Percentiles rank a stretch among this genome's conserved stretches.
Conservation (phyloP, 2,329 filamentous ascomycete genomes). For the Botrytis sinoallii region DNA sequence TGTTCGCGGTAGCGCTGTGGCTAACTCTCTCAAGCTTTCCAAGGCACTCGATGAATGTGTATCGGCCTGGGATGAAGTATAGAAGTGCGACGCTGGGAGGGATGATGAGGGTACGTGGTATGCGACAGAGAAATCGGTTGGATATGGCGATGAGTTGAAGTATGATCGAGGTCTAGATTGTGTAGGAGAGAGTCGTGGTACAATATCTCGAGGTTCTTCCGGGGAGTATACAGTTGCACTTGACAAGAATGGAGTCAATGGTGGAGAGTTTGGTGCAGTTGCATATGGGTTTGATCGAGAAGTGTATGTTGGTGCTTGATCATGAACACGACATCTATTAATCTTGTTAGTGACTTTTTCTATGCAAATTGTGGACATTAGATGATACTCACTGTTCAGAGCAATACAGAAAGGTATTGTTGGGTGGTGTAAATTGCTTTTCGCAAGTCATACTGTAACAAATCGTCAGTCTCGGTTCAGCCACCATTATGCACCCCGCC, state of each 20-base stretch:
- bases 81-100: slow-evolving; percentile 37
- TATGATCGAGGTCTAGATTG: slow-evolving; percentile 56
- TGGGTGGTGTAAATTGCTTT: slow-evolving; percentile 60
- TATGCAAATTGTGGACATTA: too few species aligned
- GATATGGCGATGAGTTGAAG: slow-evolving; percentile 45
- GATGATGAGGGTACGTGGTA: slow-evolving; percentile 40
- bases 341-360: slow-evolving; percentile 5
- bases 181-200: slow-evolving; percentile 61
- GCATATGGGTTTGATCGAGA: slow-evolving; percentile 27
- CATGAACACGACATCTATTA: slow-evolving; percentile 33
- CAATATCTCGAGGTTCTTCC: slow-evolving; percentile 57
- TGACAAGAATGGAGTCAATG: slow-evolving; percentile 37
- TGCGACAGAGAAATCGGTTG: slow-evolving; percentile 23
- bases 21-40: slow-evolving; percentile 32
- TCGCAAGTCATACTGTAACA: slow-evolving; percentile 60
- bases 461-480: slow-evolving; percentile 28
- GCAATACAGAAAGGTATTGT: slow-evolving; percentile 59
- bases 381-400: slow-evolving; percentile 55
- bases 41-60: slow-evolving; percentile 31
- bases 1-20: slow-evolving; percentile 31
- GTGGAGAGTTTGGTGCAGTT: slow-evolving; percentile 35
- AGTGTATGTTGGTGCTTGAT: slow-evolving; percentile 28
- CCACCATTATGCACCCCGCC: slow-evolving; percentile 30
- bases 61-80: slow-evolving; percentile 14
- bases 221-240: slow-evolving; percentile 42